Conservation (phyloP, 2,329 filamentous ascomycete genomes). For the Calonectria henricotiae region DNA sequence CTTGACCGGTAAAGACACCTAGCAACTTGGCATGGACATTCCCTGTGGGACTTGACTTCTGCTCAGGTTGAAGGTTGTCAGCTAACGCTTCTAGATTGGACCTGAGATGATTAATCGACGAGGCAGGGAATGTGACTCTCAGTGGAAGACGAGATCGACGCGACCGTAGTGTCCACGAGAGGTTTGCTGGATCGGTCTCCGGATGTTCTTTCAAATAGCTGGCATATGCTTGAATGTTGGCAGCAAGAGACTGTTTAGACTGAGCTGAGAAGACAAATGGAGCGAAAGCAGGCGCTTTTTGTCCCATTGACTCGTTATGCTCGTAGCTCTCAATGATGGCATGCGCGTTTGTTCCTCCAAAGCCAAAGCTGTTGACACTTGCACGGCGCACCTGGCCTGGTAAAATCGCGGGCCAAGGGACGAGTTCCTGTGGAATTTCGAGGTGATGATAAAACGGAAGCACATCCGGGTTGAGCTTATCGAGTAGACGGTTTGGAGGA, state of each 20-base stretch:
- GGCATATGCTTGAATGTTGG: neutral
- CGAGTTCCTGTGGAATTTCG: constrained; percentile 42
- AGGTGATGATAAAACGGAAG: constrained; percentile 48
- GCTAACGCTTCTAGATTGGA: constrained; percentile 47
- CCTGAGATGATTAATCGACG: constrained; percentile 27
- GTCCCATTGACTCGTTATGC: neutral
- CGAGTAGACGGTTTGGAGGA: constrained; percentile 55
- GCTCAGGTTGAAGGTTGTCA: constrained; percentile 4
- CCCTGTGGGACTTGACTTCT: constrained; percentile 34
- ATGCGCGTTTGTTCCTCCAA: constrained; percentile 64
- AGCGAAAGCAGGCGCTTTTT: constrained; percentile 13
- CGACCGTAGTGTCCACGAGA: constrained; percentile 12
- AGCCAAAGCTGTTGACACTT: constrained; percentile 58
- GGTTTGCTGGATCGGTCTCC: neutral
- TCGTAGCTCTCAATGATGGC: constrained; percentile 53
- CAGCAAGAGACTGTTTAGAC: constrained; percentile 10
- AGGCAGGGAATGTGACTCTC: constrained; percentile 6
- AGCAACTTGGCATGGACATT: constrained; percentile 39
- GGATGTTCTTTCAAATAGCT: constrained; percentile 6
- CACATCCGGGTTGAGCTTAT: constrained; percentile 51
- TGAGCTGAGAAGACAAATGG: constrained; percentile 36
- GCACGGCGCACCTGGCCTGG: constrained; percentile 38
- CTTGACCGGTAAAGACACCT: constrained; percentile 58
- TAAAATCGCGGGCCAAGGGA: constrained; percentile 44
- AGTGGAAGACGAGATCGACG: constrained; percentile 14